These are phyloP conservation scores for Vigna reflexopilosa DNA, from an alignment of 306 rosid species.

Conservation along the genomic window DNA sequence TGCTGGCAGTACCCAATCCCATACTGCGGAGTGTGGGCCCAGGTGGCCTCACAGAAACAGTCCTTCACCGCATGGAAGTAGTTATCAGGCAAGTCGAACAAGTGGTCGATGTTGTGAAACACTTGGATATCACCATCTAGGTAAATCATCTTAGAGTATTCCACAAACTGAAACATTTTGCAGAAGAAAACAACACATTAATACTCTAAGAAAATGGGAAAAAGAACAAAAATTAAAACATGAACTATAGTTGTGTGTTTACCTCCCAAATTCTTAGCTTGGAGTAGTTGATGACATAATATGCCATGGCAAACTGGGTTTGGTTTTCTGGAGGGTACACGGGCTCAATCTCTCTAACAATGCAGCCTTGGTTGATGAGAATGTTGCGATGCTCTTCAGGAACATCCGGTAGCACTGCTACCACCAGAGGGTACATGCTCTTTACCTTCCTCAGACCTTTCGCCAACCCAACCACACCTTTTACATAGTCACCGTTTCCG, in stretches of 20 bases:
- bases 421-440: constrained; percentile 75
- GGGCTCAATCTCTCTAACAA: constrained; percentile 71
- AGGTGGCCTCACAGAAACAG: constrained; percentile 76
- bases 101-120: constrained; percentile 69
- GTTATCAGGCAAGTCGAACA: constrained; percentile 61
- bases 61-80: constrained; percentile 82
- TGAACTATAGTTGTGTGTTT: not conserved
- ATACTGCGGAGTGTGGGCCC: constrained; percentile 67
- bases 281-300: constrained; percentile 92
- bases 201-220: not conserved
- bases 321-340: constrained; percentile 78
- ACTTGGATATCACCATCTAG: constrained; percentile 87
- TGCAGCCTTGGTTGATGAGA: constrained; percentile 71
- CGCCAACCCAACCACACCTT: constrained; percentile 86
- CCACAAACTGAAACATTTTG: constrained; percentile 66
- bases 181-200: not conserved
- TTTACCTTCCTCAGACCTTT: constrained; percentile 76
- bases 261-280: constrained; percentile 97
- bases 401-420: constrained; percentile 83
- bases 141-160: constrained; percentile 80
- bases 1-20: constrained; percentile 83
- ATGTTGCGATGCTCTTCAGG: constrained; percentile 72
- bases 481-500: constrained; percentile 77
- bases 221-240: not conserved
- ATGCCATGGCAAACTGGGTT: constrained; percentile 85